phyloP scores from a whole-genome alignment of 169 alveolate species.

The Plasmodium vinckei region DNA sequence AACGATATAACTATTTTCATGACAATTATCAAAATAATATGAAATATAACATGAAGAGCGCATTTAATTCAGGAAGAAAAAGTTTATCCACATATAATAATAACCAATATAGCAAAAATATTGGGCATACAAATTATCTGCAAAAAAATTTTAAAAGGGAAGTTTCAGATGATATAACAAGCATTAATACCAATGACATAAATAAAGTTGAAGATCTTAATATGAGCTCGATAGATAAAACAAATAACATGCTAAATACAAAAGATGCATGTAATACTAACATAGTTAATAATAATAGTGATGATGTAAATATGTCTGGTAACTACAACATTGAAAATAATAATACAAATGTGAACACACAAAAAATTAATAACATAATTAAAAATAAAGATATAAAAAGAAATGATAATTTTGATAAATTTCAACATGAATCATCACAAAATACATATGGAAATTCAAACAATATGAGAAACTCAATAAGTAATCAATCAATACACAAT shows the following conservation, averaged over 20 bases:
- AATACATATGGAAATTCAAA: conserved; percentile 20
- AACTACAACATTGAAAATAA: conserved; percentile 13
- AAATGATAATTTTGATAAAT: conserved; percentile 29
- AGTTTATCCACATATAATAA: conserved; percentile 15
- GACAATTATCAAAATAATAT: conserved; percentile 30
- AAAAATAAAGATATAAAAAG: conserved; percentile 25
- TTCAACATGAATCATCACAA: background rate
- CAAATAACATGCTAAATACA: conserved; percentile 8
- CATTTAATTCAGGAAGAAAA: conserved; percentile 37
- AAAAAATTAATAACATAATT: conserved; percentile 21
- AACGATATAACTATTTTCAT: conserved; percentile 38
- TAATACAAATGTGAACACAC: conserved; percentile 16
- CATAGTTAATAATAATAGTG: background rate
- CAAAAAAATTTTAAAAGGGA: conserved; percentile 41
- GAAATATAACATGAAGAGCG: conserved; percentile 27
- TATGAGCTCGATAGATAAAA: conserved; percentile 24
- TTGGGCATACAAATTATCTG: background rate
- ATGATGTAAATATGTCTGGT: conserved; percentile 14
- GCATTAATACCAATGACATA: conserved; percentile 16
- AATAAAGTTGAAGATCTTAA: conserved; percentile 6
- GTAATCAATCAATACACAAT: background rate
- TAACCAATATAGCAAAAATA: conserved; percentile 9
- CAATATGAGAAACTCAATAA: conserved; percentile 14
- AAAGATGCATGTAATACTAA: background rate
- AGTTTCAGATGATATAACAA: conserved; percentile 28